These are phyloP conservation scores for Globisporangium cystogenes DNA, from an alignment of 352 stramenopile species.

Conservation along the genomic window DNA sequence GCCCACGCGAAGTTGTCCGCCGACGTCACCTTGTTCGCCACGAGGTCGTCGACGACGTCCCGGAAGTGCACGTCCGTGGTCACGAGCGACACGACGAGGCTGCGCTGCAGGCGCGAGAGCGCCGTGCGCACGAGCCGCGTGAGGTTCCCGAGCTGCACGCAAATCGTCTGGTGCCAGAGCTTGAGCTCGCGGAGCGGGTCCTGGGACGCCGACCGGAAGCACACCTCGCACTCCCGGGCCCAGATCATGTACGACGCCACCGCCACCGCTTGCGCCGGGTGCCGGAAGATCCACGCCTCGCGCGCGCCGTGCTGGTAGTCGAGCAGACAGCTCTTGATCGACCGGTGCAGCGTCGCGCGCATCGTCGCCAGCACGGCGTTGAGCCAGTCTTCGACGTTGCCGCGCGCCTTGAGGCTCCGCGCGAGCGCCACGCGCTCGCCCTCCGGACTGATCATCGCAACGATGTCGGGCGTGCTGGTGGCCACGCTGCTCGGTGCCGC, in stretches of 20 bases:
- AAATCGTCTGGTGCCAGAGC: slow-evolving; percentile 69
- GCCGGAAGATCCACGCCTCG: slow-evolving; percentile 81
- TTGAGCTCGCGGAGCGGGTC: slow-evolving; percentile 46
- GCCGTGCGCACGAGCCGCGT: slow-evolving; percentile 59
- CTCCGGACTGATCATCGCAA: slow-evolving; percentile 78
- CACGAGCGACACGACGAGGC: slow-evolving; percentile 59
- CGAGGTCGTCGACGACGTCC: slow-evolving; percentile 68
- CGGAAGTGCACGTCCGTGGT: slow-evolving; percentile 77
- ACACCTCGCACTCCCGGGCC: slow-evolving; percentile 64
- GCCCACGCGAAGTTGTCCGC: slow-evolving; percentile 62
- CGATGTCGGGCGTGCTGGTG: slow-evolving; percentile 46
- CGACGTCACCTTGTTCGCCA: slow-evolving; percentile 39
- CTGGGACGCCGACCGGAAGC: slow-evolving; percentile 42
- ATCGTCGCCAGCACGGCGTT: slow-evolving; percentile 70
- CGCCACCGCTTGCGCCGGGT: slow-evolving; percentile 88
- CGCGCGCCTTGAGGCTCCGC: slow-evolving; percentile 69
- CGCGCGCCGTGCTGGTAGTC: slow-evolving; percentile 85
- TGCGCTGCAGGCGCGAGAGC: slow-evolving; percentile 47
- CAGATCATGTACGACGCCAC: slow-evolving; percentile 89
- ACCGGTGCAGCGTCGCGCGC: slow-evolving; percentile 56
- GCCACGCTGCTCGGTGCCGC: too few relatives aligned
- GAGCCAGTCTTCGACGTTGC: slow-evolving; percentile 88
- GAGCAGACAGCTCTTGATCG: slow-evolving; percentile 71
- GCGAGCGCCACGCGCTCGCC: slow-evolving; percentile 75
- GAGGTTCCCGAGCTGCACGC: slow-evolving; percentile 52